Percentiles rank a stretch among this genome's conserved stretches.
Evolutionary conservation across 176 grass and related monocot genomes (phyloP).

Genomic region (Carex scoparia): DNA sequence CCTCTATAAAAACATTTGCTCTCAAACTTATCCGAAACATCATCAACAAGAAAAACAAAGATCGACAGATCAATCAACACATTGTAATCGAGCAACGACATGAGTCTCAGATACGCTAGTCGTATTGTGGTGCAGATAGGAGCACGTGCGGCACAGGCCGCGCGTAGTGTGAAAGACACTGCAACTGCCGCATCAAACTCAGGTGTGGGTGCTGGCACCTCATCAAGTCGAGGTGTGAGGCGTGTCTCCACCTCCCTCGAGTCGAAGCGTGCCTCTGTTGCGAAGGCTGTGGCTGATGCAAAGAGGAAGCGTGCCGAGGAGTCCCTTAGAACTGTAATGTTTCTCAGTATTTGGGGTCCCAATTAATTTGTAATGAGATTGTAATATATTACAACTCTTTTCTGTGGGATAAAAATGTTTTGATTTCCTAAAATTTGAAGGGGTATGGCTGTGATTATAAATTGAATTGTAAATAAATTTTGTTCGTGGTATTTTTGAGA

Average conservation of each 20-base stretch:
- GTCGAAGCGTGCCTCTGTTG: conserved; percentile 16
- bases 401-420: neutral
- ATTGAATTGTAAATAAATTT: neutral
- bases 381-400: neutral
- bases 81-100: conserved; percentile 1
- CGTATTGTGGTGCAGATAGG: conserved; percentile 31
- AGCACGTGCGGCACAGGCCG: conserved; percentile 40
- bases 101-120: conserved; percentile 66
- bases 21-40: neutral
- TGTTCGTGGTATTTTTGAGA: neutral
- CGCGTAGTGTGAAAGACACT: conserved; percentile 54
- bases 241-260: conserved; percentile 38
- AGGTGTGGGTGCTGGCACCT: conserved; percentile 4
- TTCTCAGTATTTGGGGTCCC: conserved; percentile 73
- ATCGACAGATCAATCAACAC: neutral
- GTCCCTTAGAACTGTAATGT: conserved; percentile 77
- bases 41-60: neutral
- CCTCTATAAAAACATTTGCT: neutral
- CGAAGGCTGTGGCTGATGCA: conserved; percentile 36
- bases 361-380: neutral
- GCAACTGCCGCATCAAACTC: conserved; percentile 30
- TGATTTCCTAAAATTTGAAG: neutral
- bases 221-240: conserved; percentile 26
- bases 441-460: neutral
- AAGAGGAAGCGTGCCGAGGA: conserved; percentile 48